Evolutionary conservation across 306 rosid species (phyloP).

Genomic region (Fragaria nilgerrensis): DNA sequence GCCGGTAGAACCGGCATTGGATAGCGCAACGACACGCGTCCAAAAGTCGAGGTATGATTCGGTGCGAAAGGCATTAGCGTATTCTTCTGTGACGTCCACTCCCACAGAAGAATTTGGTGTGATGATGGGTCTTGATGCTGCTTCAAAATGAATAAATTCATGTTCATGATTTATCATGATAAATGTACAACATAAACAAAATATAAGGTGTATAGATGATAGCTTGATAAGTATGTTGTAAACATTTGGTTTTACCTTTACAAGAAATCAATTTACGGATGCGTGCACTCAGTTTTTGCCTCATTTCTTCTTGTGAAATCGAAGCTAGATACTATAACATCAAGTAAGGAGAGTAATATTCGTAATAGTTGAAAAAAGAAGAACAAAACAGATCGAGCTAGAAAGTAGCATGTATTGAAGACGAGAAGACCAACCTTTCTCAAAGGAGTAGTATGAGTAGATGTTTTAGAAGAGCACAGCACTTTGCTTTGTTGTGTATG

Average conservation of each 20-base stretch:
- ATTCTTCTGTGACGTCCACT: conserved; percentile 66
- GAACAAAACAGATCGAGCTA: background rate
- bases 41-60: conserved; percentile 76
- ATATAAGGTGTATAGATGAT: background rate
- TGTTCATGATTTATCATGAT: background rate
- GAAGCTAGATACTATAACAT: background rate
- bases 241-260: conserved; percentile 28
- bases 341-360: too few species aligned
- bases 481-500: background rate
- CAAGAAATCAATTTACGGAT: conserved; percentile 37
- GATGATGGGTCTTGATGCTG: conserved; percentile 16
- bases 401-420: background rate
- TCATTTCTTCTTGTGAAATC: conserved; percentile 24
- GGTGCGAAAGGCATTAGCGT: conserved; percentile 77
- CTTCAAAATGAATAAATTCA: background rate
- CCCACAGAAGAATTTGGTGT: conserved; percentile 14
- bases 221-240: background rate
- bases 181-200: background rate
- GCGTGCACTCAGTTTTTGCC: conserved; percentile 28
- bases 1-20: conserved; percentile 9
- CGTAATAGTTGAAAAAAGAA: background rate
- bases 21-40: conserved; percentile 55
- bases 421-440: conserved; percentile 4
- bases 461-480: too few species aligned
- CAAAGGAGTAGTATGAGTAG: too few species aligned